These are phyloP conservation scores for Nemania serpens DNA, from an alignment of 2,329 filamentous ascomycete genomes.

Conservation along the genomic window DNA sequence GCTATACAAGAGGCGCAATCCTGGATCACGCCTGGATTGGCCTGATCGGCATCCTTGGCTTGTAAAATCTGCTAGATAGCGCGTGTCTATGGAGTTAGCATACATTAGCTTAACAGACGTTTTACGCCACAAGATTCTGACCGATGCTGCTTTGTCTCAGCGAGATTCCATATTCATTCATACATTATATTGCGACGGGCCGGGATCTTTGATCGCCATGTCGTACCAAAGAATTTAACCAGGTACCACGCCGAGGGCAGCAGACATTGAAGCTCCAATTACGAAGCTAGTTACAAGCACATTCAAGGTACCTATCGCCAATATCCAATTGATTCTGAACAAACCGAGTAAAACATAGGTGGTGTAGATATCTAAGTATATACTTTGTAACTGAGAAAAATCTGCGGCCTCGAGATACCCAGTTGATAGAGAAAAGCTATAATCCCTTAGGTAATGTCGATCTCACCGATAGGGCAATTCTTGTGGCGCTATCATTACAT, in stretches of 20 bases:
- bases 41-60: neutral
- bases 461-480: neutral
- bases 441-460: too few species aligned
- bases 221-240: too few species aligned
- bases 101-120: neutral
- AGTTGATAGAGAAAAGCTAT: too few species aligned
- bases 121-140: neutral
- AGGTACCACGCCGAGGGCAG: too few species aligned
- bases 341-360: neutral
- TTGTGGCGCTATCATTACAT: too few species aligned
- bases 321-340: neutral
- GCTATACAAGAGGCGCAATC: too few species aligned
- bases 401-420: neutral
- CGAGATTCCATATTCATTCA: slow-evolving; percentile 4
- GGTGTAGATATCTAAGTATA: neutral
- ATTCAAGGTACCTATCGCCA: too few species aligned
- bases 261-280: neutral
- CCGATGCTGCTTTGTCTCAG: slow-evolving; percentile 12
- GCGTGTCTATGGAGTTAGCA: too few species aligned
- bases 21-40: neutral
- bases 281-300: neutral
- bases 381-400: neutral
- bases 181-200: neutral
- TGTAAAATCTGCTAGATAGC: too few species aligned
- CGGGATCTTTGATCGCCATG: neutral